Base-by-base conservation (phyloP, 1,139 yeast genomes). In the Taphrina wiesneri region DNA sequence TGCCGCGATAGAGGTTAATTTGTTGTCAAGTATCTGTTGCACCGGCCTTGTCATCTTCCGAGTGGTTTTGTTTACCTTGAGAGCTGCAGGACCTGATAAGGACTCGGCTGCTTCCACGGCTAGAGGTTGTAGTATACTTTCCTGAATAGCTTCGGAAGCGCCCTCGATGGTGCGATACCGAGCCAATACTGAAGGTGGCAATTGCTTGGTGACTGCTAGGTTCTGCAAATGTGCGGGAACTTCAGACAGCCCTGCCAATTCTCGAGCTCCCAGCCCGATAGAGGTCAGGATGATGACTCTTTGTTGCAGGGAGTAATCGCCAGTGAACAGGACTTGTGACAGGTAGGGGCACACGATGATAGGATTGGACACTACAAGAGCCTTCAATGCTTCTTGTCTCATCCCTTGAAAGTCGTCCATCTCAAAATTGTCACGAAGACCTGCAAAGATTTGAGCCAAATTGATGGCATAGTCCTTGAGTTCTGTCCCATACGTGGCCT, bases 221-320 rank as follows among this genome's bases (percentile, higher is more conserved):
- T 34, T 34, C 43, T 46, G 53, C 39, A 45, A 19, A 15, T 46
- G 30, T 21, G 41, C 30, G 2, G 26, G 30, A 17, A 30, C 21
- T 17, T 46, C 62, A 13, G 45, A 30, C 15, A n/a, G 28, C 13
- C 57, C 61, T 3, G 60, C 60, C 13, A 62, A 19, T 34, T 41
- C 59, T 21, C 43, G 45, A 32, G 59, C 39, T 17, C 60, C 65
- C 1, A 54, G 47, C 3, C 60, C 52, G 28, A 62, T 19, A 2
- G 65, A 56, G 9, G 65, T 26, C 26, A 62, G 46, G n/a, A 62
- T 34, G 21, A 54, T 46, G 17, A 53, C 46, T 17, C 54, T 15
- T 36, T 62, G 65, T 32, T 54, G 60, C 26, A 62, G 26, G n/a
- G 60, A 53, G n/a, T 54, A 62, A 25, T 62, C 60, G 6, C 53